Evolutionary conservation across 78 protist species (phyloP).

Genomic region (Dictyostelium capitatum): DNA sequence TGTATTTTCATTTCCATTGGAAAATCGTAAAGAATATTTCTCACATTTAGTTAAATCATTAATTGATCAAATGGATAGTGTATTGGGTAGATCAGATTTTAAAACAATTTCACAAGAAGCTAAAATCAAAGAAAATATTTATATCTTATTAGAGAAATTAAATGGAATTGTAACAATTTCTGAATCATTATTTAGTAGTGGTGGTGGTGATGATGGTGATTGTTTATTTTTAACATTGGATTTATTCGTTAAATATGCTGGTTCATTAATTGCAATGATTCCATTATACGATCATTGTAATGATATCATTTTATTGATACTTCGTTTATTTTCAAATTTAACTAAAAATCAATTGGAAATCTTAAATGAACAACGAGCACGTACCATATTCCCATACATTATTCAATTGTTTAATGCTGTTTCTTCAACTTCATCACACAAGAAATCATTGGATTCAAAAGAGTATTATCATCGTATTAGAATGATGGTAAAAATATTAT

Average conservation of each 20-base stretch:
- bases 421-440: not conserved
- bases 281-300: slow-evolving; percentile 58
- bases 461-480: slow-evolving; percentile 57
- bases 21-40: not conserved
- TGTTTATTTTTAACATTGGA: slow-evolving; percentile 19
- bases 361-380: slow-evolving; percentile 18
- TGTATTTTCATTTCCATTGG: not conserved
- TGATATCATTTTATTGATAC: slow-evolving; percentile 23
- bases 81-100: slow-evolving; percentile 21
- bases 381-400: not conserved
- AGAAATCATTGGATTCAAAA: slow-evolving; percentile 22
- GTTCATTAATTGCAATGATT: slow-evolving; percentile 11
- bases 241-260: slow-evolving; percentile 37
- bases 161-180: slow-evolving; percentile 31
- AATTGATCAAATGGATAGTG: slow-evolving; percentile 12
- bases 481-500: slow-evolving; percentile 39
- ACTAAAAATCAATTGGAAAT: slow-evolving; percentile 37
- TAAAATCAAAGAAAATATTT: slow-evolving; percentile 37
- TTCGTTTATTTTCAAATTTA: slow-evolving; percentile 25
- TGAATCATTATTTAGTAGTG: not conserved
- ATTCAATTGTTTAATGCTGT: slow-evolving; percentile 34
- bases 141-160: slow-evolving; percentile 19
- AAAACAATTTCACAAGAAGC: slow-evolving; percentile 20
- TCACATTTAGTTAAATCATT: not conserved
- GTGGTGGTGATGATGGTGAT: not conserved